Base-by-base conservation (phyloP, 805 yeast species). In the Schwanniomyces sp. region DNA sequence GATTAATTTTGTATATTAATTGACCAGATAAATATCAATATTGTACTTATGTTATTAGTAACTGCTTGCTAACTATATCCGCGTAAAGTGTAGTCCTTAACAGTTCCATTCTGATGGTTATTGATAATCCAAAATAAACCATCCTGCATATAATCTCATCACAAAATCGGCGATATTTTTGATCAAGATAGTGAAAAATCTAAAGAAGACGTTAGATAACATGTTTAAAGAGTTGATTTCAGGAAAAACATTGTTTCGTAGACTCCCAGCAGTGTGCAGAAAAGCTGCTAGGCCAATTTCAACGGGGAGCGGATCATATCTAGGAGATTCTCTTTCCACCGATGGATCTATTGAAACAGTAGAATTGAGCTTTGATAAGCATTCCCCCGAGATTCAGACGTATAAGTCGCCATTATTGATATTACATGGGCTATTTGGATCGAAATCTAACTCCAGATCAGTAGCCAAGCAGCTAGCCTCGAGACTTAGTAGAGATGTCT, bases 391-490 rank as follows among this genome's bases (percentile, higher is more conserved):
- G 7, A 53, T 67, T 11, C 18, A 49, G 10, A 26, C 45, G 7
- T 41, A 41, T n/a, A 62, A 67, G 52, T 69, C 84, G 1, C 96
- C 97, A 1, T 71, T 92, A 10, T 68, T 94, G 27, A 81, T 92
- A 25, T 66, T 91, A 36, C 99, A 92, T 63, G 99, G 98, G 0
- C 67, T 92, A 9, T 89, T 94, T 66, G 99, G 98, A 1, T 82
- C 86, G 45, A 86, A 81, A 55, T 57, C 79, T n/a, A 92, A 91
- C 64, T 89, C 88, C 58, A 70, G 96, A 49, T 74, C 89, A 0
- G 88, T 91, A n/a, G 88, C 90, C 8, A 81, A 80, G 57, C 76
- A 73, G 44, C 63, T 86, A 29, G 76, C 81, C 12, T 64, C 64
- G 17, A 53, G 59, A 10, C 59, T 86, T 49, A 63, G 70, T 24